Evolutionary conservation across 176 grass and related monocot species (phyloP).

Genomic region (Eleusine coracana): DNA sequence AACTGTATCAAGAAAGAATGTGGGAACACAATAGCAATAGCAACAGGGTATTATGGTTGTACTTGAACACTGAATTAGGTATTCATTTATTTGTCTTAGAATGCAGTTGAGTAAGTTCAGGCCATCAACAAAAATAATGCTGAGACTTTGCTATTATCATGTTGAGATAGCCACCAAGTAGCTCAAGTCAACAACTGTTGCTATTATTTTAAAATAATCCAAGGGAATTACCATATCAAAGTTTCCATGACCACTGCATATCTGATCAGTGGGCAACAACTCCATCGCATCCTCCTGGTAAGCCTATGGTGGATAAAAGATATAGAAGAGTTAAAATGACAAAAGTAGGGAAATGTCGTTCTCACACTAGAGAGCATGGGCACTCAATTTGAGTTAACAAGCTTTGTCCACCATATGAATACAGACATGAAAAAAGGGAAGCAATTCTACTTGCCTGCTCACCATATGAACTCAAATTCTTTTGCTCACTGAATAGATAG

Average conservation of each 20-base stretch:
- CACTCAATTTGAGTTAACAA: neutral
- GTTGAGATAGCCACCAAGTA: neutral
- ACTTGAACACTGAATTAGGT: neutral
- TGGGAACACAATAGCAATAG: neutral
- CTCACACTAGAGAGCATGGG: neutral
- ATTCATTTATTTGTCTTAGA: neutral
- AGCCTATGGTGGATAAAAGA: conserved; percentile 44
- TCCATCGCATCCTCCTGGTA: conserved; percentile 62
- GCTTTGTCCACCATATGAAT: neutral
- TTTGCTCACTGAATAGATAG: conserved; percentile 48
- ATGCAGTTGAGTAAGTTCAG: conserved; percentile 8
- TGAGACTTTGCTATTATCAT: neutral
- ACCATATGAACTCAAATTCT: conserved; percentile 42
- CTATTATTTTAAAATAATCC: conserved; percentile 3
- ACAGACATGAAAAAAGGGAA: conserved; percentile 13
- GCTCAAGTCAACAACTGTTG: neutral
- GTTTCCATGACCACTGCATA: conserved; percentile 31
- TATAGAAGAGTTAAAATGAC: conserved; percentile 7
- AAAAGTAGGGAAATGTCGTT: neutral
- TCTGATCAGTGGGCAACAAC: conserved; percentile 47
- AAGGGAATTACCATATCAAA: conserved; percentile 57
- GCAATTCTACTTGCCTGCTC: conserved; percentile 52
- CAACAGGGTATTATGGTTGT: neutral
- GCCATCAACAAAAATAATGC: neutral
- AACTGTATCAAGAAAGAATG: neutral